Conservation (phyloP, 306 rosid species). For the Lathyrus aphaca region DNA sequence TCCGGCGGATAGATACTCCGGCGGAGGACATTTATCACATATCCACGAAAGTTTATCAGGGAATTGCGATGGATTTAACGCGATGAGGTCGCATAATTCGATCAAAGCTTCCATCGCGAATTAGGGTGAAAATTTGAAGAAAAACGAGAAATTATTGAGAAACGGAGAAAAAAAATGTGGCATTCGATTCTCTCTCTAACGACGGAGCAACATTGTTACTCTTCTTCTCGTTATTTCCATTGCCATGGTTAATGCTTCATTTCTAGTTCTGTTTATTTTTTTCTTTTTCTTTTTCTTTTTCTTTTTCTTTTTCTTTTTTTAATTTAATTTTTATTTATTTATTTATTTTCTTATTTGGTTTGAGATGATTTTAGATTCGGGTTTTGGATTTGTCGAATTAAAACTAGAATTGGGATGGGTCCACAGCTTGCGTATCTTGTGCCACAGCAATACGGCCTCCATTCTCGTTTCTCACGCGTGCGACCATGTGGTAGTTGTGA, state of each 20-base stretch:
- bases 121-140: conserved; percentile 18
- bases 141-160: not conserved
- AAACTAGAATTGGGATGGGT: not conserved
- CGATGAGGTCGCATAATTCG: conserved; percentile 93
- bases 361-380: conserved; percentile 26
- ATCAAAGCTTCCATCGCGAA: conserved; percentile 79
- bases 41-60: conserved; percentile 83
- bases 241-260: conserved; percentile 24
- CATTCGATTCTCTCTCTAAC: conserved; percentile 35
- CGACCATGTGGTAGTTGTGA: not conserved
- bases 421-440: not conserved
- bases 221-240: conserved; percentile 33
- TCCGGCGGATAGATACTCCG: conserved; percentile 68
- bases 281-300: not conserved
- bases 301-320: not conserved
- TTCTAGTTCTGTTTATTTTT: not conserved
- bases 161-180: not conserved
- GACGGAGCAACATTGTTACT: conserved; percentile 38
- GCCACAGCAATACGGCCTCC: conserved; percentile 2
- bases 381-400: conserved; percentile 14
- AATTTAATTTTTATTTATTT: not conserved
- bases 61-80: conserved; percentile 72
- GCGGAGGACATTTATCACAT: conserved; percentile 77
- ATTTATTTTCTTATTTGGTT: not conserved
- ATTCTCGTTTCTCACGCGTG: not conserved